Conservation (phyloP, 2,329 filamentous ascomycete species). For the Alternaria triticina region DNA sequence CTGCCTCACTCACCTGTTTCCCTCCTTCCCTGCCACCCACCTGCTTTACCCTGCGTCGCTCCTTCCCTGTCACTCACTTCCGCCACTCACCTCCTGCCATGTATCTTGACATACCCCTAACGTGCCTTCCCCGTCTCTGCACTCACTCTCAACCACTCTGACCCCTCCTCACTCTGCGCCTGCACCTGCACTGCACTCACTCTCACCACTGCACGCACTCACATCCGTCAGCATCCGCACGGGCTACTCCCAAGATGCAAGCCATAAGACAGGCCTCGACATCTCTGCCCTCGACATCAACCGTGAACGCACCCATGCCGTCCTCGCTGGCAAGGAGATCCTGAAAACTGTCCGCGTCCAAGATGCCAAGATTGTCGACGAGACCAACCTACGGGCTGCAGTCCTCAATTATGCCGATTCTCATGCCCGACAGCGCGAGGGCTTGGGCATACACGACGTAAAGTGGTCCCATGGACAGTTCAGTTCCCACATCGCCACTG, state of each 20-base stretch:
- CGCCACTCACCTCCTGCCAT: conserved; percentile 13
- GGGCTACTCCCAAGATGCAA: conserved; percentile 61
- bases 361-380: conserved; percentile 64
- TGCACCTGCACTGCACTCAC: not conserved
- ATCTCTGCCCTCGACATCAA: conserved; percentile 70
- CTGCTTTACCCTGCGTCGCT: not conserved
- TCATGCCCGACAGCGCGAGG: conserved; percentile 60
- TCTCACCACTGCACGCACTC: not conserved
- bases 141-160: not conserved
- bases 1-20: not conserved
- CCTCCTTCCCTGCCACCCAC: not conserved
- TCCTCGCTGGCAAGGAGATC: conserved; percentile 70
- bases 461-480: conserved; percentile 71
- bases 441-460: conserved; percentile 68
- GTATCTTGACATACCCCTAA: not conserved
- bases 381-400: conserved; percentile 67
- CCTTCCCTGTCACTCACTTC: not conserved
- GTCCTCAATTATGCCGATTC: conserved; percentile 64
- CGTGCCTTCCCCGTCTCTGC: not conserved
- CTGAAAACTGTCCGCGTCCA: conserved; percentile 68
- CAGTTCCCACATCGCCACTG: conserved; percentile 67
- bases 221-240: conserved; percentile 48
- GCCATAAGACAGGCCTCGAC: conserved; percentile 68
- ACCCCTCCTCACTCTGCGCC: not conserved
- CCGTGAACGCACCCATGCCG: conserved; percentile 66